These are phyloP conservation scores for Spathaspora gorwiae DNA, from an alignment of 805 yeast genomes.

Conservation along the genomic window DNA sequence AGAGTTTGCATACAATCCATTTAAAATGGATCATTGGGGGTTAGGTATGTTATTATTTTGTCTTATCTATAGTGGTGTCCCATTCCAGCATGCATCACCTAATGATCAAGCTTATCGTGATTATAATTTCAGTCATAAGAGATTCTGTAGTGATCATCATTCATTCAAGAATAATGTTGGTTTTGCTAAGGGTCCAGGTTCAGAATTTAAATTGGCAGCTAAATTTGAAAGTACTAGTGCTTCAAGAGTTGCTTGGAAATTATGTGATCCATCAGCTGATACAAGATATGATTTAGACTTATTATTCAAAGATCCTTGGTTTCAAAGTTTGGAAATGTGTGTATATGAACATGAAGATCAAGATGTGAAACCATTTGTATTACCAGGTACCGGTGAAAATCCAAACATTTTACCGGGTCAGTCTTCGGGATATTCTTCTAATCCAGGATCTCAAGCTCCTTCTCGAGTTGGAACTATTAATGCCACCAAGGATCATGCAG, in stretches of 20 bases:
- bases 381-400: conserved; percentile 20
- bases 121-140: conserved; percentile 45
- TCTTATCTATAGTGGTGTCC: conserved; percentile 52
- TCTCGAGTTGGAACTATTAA: conserved; percentile 28
- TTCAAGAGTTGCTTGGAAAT: conserved; percentile 69
- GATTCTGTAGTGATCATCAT: conserved; percentile 40
- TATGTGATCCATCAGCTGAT: conserved; percentile 58
- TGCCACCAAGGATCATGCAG: conserved; percentile 4
- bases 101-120: conserved; percentile 53
- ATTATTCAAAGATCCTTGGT: conserved; percentile 63
- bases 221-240: conserved; percentile 55
- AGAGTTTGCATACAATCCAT: conserved; percentile 54
- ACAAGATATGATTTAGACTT: conserved; percentile 52
- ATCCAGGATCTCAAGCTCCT: conserved; percentile 23
- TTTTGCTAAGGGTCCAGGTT: conserved; percentile 57
- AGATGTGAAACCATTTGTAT: conserved; percentile 30
- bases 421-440: conserved; percentile 8
- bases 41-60: conserved; percentile 66
- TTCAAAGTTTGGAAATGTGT: conserved; percentile 55
- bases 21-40: conserved; percentile 68
- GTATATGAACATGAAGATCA: conserved; percentile 46
- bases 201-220: conserved; percentile 66
- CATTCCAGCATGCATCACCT: conserved; percentile 50
- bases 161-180: conserved; percentile 44
- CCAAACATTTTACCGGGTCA: neutral